Conservation (phyloP, 2,329 filamentous ascomycete species). For the Neoascochyta sp. region DNA sequence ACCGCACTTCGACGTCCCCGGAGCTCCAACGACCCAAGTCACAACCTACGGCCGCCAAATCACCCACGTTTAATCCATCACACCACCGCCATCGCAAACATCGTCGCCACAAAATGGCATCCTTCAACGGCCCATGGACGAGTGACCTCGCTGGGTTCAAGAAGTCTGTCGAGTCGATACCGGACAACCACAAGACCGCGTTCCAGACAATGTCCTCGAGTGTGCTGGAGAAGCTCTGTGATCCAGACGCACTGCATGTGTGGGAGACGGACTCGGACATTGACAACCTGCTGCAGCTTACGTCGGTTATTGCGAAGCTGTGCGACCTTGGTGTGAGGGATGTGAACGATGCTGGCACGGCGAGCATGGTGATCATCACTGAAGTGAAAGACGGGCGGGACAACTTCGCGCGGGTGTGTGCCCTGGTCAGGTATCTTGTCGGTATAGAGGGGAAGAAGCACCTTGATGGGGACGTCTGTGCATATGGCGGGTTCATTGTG, state of each 20-base stretch:
- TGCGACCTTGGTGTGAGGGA: conserved; percentile 19
- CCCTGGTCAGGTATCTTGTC: conserved; percentile 26
- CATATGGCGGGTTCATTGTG: conserved; percentile 27
- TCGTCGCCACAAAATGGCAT: conserved; percentile 8
- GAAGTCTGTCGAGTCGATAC: conserved; percentile 23
- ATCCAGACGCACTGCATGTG: conserved; percentile 25
- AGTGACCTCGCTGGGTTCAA: conserved; percentile 21
- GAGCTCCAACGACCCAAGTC: not conserved
- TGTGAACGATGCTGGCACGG: conserved; percentile 10
- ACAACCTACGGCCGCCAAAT: not conserved
- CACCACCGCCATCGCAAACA: conserved; percentile 6
- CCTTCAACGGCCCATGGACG: conserved; percentile 27
- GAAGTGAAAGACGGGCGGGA: conserved; percentile 14
- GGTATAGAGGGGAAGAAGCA: conserved; percentile 18
- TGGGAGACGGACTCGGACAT: conserved; percentile 34
- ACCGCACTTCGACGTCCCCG: not conserved
- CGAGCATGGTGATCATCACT: conserved; percentile 30
- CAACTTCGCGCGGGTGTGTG: conserved; percentile 25
- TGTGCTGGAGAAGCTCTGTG: conserved; percentile 19
- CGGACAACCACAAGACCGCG: conserved; percentile 18
- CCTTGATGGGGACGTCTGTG: conserved; percentile 20
- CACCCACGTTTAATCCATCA: not conserved
- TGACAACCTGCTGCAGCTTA: conserved; percentile 31
- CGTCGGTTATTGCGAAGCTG: conserved; percentile 28
- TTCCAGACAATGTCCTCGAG: conserved; percentile 20